Percentiles rank a stretch among this genome's conserved stretches.
These are phyloP conservation scores for Naganishia albida DNA, from an alignment of 1,284 basidiomycete species.

Conservation along the genomic window DNA sequence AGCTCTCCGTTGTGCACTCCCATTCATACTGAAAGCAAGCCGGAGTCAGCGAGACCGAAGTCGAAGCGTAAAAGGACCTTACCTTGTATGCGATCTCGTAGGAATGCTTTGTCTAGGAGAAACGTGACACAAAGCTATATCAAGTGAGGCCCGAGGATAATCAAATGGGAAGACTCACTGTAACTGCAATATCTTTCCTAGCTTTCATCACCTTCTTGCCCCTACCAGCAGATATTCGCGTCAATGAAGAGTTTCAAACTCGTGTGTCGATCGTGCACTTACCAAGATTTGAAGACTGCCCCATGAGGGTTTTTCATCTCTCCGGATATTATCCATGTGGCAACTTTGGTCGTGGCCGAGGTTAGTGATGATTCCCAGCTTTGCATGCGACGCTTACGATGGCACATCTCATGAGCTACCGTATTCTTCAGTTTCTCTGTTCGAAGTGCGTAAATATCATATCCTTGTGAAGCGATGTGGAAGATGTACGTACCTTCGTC, in stretches of 20 bases:
- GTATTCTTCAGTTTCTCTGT: constrained; percentile 48
- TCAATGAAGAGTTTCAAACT: background rate
- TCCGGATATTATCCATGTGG: constrained; percentile 47
- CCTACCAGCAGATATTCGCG: constrained; percentile 35
- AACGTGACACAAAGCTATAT: background rate
- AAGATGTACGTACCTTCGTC: constrained; percentile 24
- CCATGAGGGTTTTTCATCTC: constrained; percentile 52
- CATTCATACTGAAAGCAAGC: constrained; percentile 41
- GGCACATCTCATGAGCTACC: constrained; percentile 54
- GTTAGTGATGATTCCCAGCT: background rate
- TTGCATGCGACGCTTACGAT: constrained; percentile 39
- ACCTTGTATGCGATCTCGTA: constrained; percentile 51
- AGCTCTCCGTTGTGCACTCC: constrained; percentile 44
- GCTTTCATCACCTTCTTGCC: constrained; percentile 48
- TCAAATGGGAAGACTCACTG: constrained; percentile 37
- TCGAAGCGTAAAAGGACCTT: background rate
- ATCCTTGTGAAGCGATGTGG: background rate
- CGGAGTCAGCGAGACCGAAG: background rate
- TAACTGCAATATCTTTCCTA: constrained; percentile 48
- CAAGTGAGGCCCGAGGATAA: too few species aligned
- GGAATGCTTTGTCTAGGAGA: constrained; percentile 47
- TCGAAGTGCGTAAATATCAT: background rate
- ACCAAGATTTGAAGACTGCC: constrained; percentile 50
- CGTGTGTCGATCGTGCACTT: constrained; percentile 6
- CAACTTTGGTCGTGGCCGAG: constrained; percentile 38